A percentile compares a stretch with the other conserved stretches of the same genome.
phyloP scores from a whole-genome alignment of 2,329 filamentous ascomycete species.

The Paecilomyces sp. region DNA sequence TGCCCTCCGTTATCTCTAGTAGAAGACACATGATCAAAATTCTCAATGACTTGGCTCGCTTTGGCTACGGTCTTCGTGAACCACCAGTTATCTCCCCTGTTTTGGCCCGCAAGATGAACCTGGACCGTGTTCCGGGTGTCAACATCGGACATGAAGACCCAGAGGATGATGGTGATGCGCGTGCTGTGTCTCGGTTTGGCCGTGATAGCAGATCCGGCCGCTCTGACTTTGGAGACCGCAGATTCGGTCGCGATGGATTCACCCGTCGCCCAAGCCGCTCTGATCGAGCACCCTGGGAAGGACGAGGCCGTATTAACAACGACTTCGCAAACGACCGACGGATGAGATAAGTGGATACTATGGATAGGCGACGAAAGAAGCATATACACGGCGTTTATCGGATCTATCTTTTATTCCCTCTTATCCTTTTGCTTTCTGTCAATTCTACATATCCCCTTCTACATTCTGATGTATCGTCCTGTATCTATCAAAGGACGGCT shows the following conservation, averaged over 20 bases:
- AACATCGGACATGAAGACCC: conserved; percentile 5
- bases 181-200: not conserved
- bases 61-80: conserved; percentile 41
- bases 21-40: conserved; percentile 35
- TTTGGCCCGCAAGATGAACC: conserved; percentile 22
- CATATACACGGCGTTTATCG: not conserved
- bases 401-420: not conserved
- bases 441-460: not conserved
- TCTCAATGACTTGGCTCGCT: conserved; percentile 38
- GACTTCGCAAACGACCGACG: not conserved
- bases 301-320: not conserved
- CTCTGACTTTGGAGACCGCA: not conserved
- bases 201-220: not conserved
- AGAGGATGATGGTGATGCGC: not conserved
- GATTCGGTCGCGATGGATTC: not conserved
- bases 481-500: not conserved
- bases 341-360: not conserved
- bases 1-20: conserved; percentile 18
- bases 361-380: not conserved
- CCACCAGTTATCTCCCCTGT: conserved; percentile 26
- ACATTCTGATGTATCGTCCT: not conserved
- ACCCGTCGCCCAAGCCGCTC: not conserved
- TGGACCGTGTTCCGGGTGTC: conserved; percentile 18
- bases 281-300: not conserved
- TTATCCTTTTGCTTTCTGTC: not conserved